Base-by-base conservation (phyloP, 768 basidiomycete species). In the Leccinum boreale region DNA sequence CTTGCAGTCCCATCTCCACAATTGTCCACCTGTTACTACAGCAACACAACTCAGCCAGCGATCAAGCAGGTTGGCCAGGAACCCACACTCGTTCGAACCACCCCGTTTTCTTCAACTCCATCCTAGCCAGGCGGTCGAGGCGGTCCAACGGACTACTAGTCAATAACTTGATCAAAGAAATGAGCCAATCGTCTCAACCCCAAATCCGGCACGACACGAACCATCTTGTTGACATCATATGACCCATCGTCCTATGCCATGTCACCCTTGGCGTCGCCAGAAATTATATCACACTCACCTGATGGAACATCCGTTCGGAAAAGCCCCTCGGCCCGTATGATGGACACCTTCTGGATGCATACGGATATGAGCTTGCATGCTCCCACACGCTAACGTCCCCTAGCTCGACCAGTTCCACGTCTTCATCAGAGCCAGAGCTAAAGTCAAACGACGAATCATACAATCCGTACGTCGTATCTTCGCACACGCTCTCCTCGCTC, bases 51-150 rank as follows among this genome's bases (percentile, higher is more conserved):
- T 17, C 14, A 52, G 23, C 31, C 3, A 31, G 21, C 9, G 6
- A 17, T 5, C 24, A n/a, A 42, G n/a, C 15, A 2, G 23, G 1
- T 10, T 11, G 4, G 14, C 3, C 1, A 11, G 9, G 3, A 15
- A 58, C 69, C 7, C 50, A 70, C 69, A 28, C 42, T 62, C 70
- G 68, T 60, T 70, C 69, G 5, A 70, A 59, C 70, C 70, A 70
- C 21, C 71, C 71, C 4, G 67, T 62, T 45, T 65, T 72, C 59
- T 70, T 72, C 9, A 70, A 44, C 26, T 70, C 71, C 47, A 60
- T 61, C 29, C 70, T 59, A 2, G 71, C 70, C 52, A 70, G 48
- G 2, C 62, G 63, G 39, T 70, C 69, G 1, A 71, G 67, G 12
- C 70, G 69, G 48, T 71, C 70, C 52, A 71, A 44, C 4, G 71